phyloP scores from a whole-genome alignment of 2,329 filamentous ascomycete genomes.

The Stagonosporopsis chrysanthemi region DNA sequence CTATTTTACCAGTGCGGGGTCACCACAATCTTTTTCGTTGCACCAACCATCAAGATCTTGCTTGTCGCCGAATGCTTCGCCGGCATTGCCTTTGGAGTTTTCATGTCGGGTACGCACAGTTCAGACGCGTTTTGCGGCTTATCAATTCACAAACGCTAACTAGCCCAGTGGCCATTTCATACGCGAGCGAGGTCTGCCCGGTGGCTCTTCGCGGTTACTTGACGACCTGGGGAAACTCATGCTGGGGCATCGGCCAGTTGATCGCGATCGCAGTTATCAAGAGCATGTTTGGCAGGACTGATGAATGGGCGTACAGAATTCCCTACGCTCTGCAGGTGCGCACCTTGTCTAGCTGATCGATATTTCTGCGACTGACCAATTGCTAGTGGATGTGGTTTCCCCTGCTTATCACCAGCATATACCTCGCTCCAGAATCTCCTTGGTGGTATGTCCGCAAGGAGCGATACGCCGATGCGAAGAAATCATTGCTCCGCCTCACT shows the following conservation, averaged over 20 bases:
- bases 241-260: slow-evolving; percentile 62
- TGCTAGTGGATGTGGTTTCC: slow-evolving; percentile 77
- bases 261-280: slow-evolving; percentile 73
- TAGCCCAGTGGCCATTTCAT: slow-evolving; percentile 48
- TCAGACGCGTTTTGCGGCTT: neutral
- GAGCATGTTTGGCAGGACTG: slow-evolving; percentile 63
- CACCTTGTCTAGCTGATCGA: neutral
- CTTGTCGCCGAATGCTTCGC: slow-evolving; percentile 29
- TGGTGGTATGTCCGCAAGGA: slow-evolving; percentile 73
- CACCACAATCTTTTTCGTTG: slow-evolving; percentile 30
- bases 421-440: slow-evolving; percentile 71
- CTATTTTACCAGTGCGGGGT: slow-evolving; percentile 22
- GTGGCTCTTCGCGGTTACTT: slow-evolving; percentile 66
- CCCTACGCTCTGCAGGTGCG: slow-evolving; percentile 57
- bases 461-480: neutral
- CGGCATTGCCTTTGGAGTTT: slow-evolving; percentile 51
- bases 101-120: slow-evolving; percentile 23
- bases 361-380: slow-evolving; percentile 6
- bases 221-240: slow-evolving; percentile 59
- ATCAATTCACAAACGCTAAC: neutral
- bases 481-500: slow-evolving; percentile 2
- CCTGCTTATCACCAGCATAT: slow-evolving; percentile 68
- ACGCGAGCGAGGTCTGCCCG: slow-evolving; percentile 68
- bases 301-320: slow-evolving; percentile 71
- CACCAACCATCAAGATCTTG: slow-evolving; percentile 23